Evolutionary conservation across 495 filamentous ascomycete genomes (phyloP), one percentile per base, ranked within the genome.

Genomic region (Trichoderma virens): DNA sequence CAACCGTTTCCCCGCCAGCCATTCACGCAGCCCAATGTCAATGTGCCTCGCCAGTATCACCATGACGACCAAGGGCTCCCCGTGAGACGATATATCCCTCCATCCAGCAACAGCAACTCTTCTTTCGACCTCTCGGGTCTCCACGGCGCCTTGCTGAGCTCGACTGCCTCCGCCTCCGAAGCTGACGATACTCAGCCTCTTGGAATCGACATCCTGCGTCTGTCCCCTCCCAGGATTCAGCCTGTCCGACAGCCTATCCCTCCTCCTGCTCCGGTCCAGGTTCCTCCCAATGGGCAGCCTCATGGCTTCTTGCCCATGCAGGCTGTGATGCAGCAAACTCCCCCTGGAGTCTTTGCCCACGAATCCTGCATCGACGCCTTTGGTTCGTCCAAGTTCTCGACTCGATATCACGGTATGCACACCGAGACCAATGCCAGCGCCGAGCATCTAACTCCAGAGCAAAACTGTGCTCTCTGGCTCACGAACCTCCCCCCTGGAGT

Each of bases 401-500:
- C 32, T 28, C 27, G 27, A 1, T 62, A 62, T 23, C 38, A 47
- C 35, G 61, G 61, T 20, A 41, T 43, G 61, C 61, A 62, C 61
- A 47, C 61, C 9, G 35, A 43, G 20, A 30, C 27, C 6, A 62
- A 62, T 11, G 61, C 61, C 27, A 43, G 35, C n/a, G 61, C 71
- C 0, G 77, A 73, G 0, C 23, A 67, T 54, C 72, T 79, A 47
- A 63, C 72, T 0, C 66, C 68, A 14, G 62, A 69, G 4, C 11
- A 63, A 0, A 77, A 72, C 64, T 77, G 75, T 25, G 68, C 71
- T 1, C 68, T 80, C 0, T 80, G 73, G 71, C 61, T 80, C 7
- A 74, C 69, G 0, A 68, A 70, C 5, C 70, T 80, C 0, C 74
- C 77, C 0, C 63, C 70, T 0, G 39, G 35, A 7, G 66, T 73